These are phyloP conservation scores for Pythium vanterpoolii DNA, from an alignment of 352 stramenopile genomes.

Conservation along the genomic window DNA sequence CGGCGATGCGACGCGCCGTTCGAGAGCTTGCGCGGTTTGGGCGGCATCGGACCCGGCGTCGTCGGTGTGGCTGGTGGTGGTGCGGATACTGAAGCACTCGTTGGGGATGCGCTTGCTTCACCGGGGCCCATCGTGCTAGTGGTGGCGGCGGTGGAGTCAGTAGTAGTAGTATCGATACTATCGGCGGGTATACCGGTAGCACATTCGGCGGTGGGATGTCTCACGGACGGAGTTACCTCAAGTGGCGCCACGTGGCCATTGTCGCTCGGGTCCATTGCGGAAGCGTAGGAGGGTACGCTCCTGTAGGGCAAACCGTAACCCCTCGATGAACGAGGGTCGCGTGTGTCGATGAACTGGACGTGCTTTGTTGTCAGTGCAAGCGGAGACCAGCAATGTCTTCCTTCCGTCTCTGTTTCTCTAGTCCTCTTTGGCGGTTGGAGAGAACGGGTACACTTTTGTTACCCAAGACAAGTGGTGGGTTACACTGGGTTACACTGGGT, in stretches of 20 bases:
- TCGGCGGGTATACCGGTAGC: not conserved
- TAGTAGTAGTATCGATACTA: not conserved
- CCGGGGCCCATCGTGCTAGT: not conserved
- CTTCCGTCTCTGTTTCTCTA: not conserved
- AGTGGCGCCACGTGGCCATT: not conserved
- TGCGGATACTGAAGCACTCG: not conserved
- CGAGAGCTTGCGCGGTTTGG: conserved; percentile 31
- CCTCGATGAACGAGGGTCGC: no score
- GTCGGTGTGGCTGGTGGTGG: conserved; percentile 2
- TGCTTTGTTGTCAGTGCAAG: no score
- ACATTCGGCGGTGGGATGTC: conserved; percentile 8
- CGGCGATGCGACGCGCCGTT: conserved; percentile 27
- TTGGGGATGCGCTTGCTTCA: not conserved
- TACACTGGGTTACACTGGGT: not conserved
- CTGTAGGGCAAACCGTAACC: no score
- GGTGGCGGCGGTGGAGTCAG: not conserved
- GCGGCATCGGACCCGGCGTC: conserved; percentile 23
- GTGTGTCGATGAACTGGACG: no score
- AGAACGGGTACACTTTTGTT: not conserved
- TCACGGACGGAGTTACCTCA: not conserved
- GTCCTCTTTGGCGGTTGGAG: not conserved
- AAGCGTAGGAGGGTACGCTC: not conserved
- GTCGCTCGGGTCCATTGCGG: not conserved
- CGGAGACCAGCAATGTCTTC: no score
- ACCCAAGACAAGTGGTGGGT: not conserved